Evolutionary conservation across 202 grass and related monocot genomes (phyloP), one percentile per base, ranked within the genome.

Genomic region (Digitaria exilis): DNA sequence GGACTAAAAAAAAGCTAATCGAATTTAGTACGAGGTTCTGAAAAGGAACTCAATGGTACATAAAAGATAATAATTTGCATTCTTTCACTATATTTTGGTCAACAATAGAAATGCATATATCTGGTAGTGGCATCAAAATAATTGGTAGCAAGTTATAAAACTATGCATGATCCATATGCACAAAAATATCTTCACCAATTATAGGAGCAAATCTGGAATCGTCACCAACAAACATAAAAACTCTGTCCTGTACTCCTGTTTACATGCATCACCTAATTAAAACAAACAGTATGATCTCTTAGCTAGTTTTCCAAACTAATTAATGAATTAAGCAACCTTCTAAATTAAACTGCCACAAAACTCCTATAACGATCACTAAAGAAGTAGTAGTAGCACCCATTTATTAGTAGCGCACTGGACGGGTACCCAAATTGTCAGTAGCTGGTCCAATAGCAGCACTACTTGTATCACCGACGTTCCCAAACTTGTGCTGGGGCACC

Each of bases 261-360:
- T 31, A 17, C 6, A 82, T 31, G 7, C 6, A 82, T 45, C 9
- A 32, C 55, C 15, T 39, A 39, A 39, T 2, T 69, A 54, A 35
- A 77, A 45, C 25, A 59, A 76, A 39, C 31, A 50, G 1, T 41
- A 68, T 42, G 14, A 29, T 50, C n/a, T 84, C 28, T 65, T 37
- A 3, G 7, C 57, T 37, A 3, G 7, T 78, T 9, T 77, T 42
- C 0, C 8, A 39, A 39, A 9, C 7, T 55, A 75, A 68, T 51
- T 3, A 65, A 84, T 43, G 6, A 80, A 83, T 25, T 29, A 80
- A 84, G 31, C 62, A 69, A 80, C 43, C 69, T 8, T 8, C 37
- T 37, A 39, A 80, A 69, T 60, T 75, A 61, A 84, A 80, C 43
- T 70, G 62, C 25, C 51, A 68, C 30, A 57, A 15, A 71, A 48